phyloP scores from a whole-genome alignment of 768 basidiomycete genomes.

The Pleurotus ostreatus region DNA sequence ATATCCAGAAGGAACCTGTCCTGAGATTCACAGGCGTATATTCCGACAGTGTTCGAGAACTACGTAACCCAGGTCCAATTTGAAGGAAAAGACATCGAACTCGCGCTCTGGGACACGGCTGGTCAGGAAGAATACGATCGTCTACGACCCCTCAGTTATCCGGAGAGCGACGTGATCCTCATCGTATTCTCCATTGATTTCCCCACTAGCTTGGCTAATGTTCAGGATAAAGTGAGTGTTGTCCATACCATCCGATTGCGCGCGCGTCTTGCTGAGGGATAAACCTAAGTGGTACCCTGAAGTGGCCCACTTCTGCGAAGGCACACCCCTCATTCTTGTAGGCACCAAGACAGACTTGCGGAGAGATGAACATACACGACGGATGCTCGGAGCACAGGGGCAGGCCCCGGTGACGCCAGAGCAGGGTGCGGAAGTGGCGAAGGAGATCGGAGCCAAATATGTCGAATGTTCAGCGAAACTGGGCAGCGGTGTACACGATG shows the following conservation, averaged over 20 bases:
- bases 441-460: constrained; percentile 91
- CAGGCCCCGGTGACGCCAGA: constrained; percentile 75
- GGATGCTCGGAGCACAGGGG: constrained; percentile 89
- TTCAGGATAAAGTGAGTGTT: constrained; percentile 74
- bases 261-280: neutral
- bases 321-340: constrained; percentile 86
- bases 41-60: constrained; percentile 94
- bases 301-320: constrained; percentile 88
- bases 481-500: constrained; percentile 86
- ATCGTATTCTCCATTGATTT: constrained; percentile 95
- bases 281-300: constrained; percentile 80
- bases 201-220: constrained; percentile 85
- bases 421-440: constrained; percentile 82
- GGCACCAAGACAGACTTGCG: constrained; percentile 94
- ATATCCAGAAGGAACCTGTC: constrained; percentile 13
- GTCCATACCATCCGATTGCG: neutral
- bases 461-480: constrained; percentile 93
- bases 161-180: constrained; percentile 87
- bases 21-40: constrained; percentile 62
- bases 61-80: constrained; percentile 85
- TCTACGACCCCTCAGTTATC: constrained; percentile 80
- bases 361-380: constrained; percentile 76
- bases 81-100: constrained; percentile 85
- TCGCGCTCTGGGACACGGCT: constrained; percentile 98
- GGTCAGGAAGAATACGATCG: constrained; percentile 97